Percentiles rank a stretch among this genome's conserved stretches.
Evolutionary conservation across 371 early-diverging fungal species (phyloP).

Genomic region (Mucor piriformis): DNA sequence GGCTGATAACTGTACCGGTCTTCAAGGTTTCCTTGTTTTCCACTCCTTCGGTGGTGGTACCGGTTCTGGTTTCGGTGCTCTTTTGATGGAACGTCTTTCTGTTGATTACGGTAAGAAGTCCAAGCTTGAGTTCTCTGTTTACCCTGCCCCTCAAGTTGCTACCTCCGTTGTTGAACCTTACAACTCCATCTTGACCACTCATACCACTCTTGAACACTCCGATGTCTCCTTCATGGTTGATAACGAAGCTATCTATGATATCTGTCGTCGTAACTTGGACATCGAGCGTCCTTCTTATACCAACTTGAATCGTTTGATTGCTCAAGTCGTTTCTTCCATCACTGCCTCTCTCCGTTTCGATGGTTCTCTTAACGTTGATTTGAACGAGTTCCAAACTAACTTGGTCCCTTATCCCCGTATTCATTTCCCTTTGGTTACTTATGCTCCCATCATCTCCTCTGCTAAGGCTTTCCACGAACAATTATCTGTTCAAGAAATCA

Average conservation of each 20-base stretch:
- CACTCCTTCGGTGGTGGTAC: conserved; percentile 99
- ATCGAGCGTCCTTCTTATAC: conserved; percentile 96
- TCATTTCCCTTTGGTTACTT: conserved; percentile 94
- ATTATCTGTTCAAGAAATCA: conserved; percentile 87
- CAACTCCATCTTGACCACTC: conserved; percentile 99
- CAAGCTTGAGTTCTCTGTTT: conserved; percentile 98
- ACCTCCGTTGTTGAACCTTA: conserved; percentile 98
- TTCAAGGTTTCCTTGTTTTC: conserved; percentile 97
- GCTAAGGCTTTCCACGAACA: conserved; percentile 93
- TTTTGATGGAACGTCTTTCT: conserved; percentile 95
- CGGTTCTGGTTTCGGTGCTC: conserved; percentile 98
- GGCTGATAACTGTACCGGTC: conserved; percentile 97
- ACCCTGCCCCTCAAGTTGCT: conserved; percentile 98
- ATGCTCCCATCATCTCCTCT: conserved; percentile 90
- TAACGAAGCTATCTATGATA: conserved; percentile 99
- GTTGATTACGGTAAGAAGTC: conserved; percentile 98
- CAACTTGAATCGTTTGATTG: conserved; percentile 97
- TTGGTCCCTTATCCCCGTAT: conserved; percentile 96
- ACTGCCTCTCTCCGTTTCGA: conserved; percentile 99
- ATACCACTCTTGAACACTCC: conserved; percentile 98
- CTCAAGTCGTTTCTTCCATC: conserved; percentile 99
- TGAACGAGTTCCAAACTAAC: conserved; percentile 97
- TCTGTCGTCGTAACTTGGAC: conserved; percentile 97
- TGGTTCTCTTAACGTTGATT: conserved; percentile 93
- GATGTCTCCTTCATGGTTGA: conserved; percentile 99